Percentiles rank a stretch among this genome's conserved stretches.
These are phyloP conservation scores for Malania oleifera DNA, from an alignment of 164 flowering plant genomes.

Conservation along the genomic window DNA sequence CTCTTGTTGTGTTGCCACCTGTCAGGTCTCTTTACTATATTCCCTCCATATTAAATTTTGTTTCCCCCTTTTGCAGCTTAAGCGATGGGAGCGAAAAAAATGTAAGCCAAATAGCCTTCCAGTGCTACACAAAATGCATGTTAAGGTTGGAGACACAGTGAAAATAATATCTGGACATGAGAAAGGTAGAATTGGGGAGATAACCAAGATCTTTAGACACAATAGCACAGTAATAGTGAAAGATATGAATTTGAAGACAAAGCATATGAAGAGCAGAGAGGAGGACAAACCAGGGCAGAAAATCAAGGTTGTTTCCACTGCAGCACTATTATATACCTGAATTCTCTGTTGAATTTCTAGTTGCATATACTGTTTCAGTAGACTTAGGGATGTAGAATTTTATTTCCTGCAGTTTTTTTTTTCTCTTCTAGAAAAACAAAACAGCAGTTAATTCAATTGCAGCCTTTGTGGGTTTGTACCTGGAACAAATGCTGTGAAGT, in stretches of 20 bases:
- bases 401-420: no score
- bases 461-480: not conserved
- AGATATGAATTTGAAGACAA: slow-evolving; percentile 87
- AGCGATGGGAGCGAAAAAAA: slow-evolving; percentile 88
- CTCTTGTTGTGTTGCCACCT: no score
- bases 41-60: not conserved
- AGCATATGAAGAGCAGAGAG: slow-evolving; percentile 78
- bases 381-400: no score
- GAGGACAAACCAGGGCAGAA: slow-evolving; percentile 84
- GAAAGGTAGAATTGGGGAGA: slow-evolving; percentile 81
- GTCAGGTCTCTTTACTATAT: not conserved
- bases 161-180: slow-evolving; percentile 83
- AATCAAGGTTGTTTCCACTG: slow-evolving; percentile 50
- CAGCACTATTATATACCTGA: not conserved
- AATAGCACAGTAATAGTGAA: slow-evolving; percentile 84
- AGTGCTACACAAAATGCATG: slow-evolving; percentile 84
- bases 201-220: slow-evolving; percentile 57
- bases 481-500: not conserved
- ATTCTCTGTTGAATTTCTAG: not conserved
- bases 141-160: slow-evolving; percentile 86
- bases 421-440: no score
- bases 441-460: no score
- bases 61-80: slow-evolving; percentile 45
- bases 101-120: slow-evolving; percentile 96
- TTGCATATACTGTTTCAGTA: not conserved